phyloP scores from a whole-genome alignment of 108 stramenopile species.

The Craspedostauros australis region DNA sequence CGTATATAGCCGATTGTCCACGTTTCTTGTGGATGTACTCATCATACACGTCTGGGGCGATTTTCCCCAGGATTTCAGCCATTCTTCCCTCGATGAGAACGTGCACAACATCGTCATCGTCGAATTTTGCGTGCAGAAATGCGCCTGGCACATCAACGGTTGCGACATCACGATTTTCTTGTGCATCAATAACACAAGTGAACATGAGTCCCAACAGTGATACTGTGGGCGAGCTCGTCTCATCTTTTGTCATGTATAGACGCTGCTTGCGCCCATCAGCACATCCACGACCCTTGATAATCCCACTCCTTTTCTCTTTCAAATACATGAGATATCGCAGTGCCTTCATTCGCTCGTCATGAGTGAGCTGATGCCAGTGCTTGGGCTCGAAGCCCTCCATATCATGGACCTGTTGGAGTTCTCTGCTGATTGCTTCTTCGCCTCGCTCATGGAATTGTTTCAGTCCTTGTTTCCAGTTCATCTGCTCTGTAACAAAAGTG shows the following conservation, averaged over 20 bases:
- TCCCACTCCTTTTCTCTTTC: slow-evolving; percentile 31
- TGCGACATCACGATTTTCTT: too few relatives aligned
- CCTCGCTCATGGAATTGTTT: slow-evolving; percentile 31
- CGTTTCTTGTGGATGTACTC: slow-evolving; percentile 9
- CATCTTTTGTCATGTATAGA: too few relatives aligned
- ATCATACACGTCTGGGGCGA: slow-evolving; percentile 20
- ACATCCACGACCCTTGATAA: slow-evolving; percentile 36
- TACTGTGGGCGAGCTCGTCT: too few relatives aligned
- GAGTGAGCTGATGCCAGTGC: slow-evolving; percentile 8
- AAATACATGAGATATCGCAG: slow-evolving; percentile 39
- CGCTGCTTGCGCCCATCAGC: too few relatives aligned
- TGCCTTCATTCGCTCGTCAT: slow-evolving; percentile 21
- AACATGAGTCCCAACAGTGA: too few relatives aligned
- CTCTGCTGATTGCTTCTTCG: slow-evolving; percentile 19
- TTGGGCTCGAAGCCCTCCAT: slow-evolving; percentile 20
- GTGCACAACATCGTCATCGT: slow-evolving; percentile 9
- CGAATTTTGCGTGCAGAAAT: too few relatives aligned
- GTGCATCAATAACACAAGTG: too few relatives aligned
- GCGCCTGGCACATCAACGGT: too few relatives aligned
- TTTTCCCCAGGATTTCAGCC: slow-evolving; percentile 23
- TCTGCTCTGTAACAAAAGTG: too few relatives aligned
- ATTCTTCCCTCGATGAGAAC: slow-evolving; percentile 16
- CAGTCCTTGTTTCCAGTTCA: slow-evolving; percentile 18
- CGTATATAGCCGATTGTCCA: slow-evolving; percentile 23
- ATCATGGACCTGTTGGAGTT: slow-evolving; percentile 33